These are phyloP conservation scores for Puccinia coronata DNA, from an alignment of 1,284 basidiomycete genomes.

Conservation along the genomic window DNA sequence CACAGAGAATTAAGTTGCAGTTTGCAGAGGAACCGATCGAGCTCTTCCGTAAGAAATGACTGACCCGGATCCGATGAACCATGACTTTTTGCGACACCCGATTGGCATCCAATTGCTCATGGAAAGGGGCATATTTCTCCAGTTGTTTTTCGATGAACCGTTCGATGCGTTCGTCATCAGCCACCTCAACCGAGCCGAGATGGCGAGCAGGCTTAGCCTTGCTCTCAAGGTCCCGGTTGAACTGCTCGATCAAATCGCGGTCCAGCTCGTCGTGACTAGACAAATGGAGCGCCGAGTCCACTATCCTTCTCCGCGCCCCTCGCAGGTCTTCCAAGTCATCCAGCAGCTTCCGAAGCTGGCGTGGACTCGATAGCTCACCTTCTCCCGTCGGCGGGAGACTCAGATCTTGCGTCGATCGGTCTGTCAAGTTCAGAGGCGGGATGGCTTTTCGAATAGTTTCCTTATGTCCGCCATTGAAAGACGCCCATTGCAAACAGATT, in stretches of 20 bases:
- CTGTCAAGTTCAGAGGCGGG: neutral
- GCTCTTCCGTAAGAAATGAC: neutral
- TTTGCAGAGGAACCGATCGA: neutral
- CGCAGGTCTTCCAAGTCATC: slow-evolving; percentile 42
- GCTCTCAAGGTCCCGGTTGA: neutral
- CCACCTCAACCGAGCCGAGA: neutral
- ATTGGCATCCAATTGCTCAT: slow-evolving; percentile 9
- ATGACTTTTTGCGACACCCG: neutral
- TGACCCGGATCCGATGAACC: slow-evolving; percentile 21
- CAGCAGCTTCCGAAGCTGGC: slow-evolving; percentile 31
- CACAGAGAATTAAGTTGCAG: neutral
- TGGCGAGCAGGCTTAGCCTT: neutral
- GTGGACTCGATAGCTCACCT: neutral
- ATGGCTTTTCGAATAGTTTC: slow-evolving; percentile 35
- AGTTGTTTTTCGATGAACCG: slow-evolving; percentile 24
- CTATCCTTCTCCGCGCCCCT: slow-evolving; percentile 1
- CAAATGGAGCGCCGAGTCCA: slow-evolving; percentile 8
- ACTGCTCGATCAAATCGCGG: neutral
- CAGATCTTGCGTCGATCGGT: neutral
- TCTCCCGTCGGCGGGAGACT: neutral
- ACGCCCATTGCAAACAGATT: neutral
- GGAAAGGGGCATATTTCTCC: slow-evolving; percentile 14
- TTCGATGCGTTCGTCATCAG: slow-evolving; percentile 22
- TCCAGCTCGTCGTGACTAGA: slow-evolving; percentile 16
- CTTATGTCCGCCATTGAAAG: neutral